Base-by-base conservation (phyloP, 495 filamentous ascomycete species). In the Monascus purpureus region DNA sequence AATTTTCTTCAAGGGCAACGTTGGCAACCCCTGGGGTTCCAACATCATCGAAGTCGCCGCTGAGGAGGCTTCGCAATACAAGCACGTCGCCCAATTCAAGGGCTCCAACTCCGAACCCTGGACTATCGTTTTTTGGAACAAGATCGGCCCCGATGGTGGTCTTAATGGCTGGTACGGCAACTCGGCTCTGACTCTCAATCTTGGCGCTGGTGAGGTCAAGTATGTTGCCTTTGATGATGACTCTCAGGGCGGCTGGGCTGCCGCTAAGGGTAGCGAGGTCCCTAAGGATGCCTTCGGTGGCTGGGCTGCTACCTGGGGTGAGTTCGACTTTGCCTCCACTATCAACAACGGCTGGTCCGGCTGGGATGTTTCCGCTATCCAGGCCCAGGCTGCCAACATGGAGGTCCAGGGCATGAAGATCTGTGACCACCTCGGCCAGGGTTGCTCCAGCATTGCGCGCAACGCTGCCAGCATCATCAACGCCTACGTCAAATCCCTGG, bases 281-380 rank as follows among this genome's bases (percentile, higher is more conserved):
- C 55, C 52, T 28, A 42, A 29, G 18, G 49, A 43, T 32, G 9
- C 40, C 8, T 55, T 39, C 28, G 57, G 56, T 24, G 39, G 43
- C 4, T 67, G 57, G 26, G 49, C 54, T 6, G 60, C 50, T 45
- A 65, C 63, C 29, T 68, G 65, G 63, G 66, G 66, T 43, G 68
- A 73, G 42, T 59, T 70, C 35, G 62, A 67, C 50, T 70, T 78
- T 37, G 47, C 53, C 32, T 57, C 57, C 40, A 49, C 52, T 8
- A 57, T 61, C 42, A 68, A 66, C 49, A 46, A 56, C 32, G 46
- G 55, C 27, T 52, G 35, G 41, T 57, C 57, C 30, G 57, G 61
- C 41, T 77, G 70, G 57, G 67, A 73, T 39, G 59, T 74, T 25
- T 61, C 61, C 25, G 63, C 58, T 39, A 73, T 77, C 42, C 41